Percentiles rank a stretch among this genome's conserved stretches.
Evolutionary conservation across 1,139 yeast genomes (phyloP).

Genomic region (Saccharomyces uvarum): DNA sequence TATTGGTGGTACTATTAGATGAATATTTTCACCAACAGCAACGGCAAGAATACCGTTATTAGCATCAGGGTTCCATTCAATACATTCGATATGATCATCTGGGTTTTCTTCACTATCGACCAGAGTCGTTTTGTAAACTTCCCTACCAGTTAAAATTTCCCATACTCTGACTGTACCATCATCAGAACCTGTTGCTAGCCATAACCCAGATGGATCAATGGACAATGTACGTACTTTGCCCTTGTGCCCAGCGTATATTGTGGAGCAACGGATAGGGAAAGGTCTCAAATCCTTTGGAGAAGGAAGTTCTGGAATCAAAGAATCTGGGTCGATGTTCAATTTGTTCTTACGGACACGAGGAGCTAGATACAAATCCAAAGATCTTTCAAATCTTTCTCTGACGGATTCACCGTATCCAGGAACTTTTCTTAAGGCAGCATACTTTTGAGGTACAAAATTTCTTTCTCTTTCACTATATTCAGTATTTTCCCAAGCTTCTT

Average conservation of each 20-base stretch:
- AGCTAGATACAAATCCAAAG: constrained; percentile 86
- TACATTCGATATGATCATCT: constrained; percentile 72
- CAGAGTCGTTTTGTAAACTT: constrained; percentile 61
- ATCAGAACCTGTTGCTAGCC: constrained; percentile 97
- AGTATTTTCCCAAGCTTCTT: constrained; percentile 58
- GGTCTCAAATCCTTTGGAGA: constrained; percentile 95
- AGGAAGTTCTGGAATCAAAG: constrained; percentile 90
- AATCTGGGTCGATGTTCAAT: constrained; percentile 90
- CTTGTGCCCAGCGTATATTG: constrained; percentile 72
- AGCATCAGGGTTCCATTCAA: constrained; percentile 87
- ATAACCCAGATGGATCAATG: constrained; percentile 82
- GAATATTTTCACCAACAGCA: constrained; percentile 73
- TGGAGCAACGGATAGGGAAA: constrained; percentile 91
- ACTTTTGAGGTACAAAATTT: constrained; percentile 78
- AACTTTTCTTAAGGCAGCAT: constrained; percentile 73
- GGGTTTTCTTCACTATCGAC: constrained; percentile 34
- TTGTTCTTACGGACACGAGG: constrained; percentile 92
- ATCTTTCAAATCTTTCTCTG: constrained; percentile 88
- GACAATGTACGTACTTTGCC: constrained; percentile 77
- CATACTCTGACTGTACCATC: constrained; percentile 93
- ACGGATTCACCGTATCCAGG: constrained; percentile 85
- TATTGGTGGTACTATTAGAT: constrained; percentile 78
- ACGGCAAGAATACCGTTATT: constrained; percentile 72
- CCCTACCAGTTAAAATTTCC: constrained; percentile 95
- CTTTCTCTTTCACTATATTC: constrained; percentile 75